These are phyloP conservation scores for Phytophthora kernoviae DNA, from an alignment of 352 stramenopile genomes.

Conservation along the genomic window DNA sequence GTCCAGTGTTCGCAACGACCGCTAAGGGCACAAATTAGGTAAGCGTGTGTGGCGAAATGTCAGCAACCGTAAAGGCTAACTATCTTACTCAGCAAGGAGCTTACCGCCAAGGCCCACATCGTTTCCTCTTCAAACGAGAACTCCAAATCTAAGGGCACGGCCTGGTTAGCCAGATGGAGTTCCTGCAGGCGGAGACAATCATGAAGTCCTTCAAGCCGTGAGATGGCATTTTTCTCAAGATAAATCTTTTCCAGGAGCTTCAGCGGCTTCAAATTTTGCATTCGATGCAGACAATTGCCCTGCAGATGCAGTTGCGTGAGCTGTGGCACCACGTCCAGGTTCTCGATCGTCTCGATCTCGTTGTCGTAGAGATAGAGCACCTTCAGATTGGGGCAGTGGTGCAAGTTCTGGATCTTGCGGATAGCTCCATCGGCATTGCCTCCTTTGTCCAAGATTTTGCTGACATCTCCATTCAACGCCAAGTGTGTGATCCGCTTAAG, in stretches of 20 bases:
- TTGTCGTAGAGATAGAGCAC: slow-evolving; percentile 87
- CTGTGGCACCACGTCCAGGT: slow-evolving; percentile 50
- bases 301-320: slow-evolving; percentile 80
- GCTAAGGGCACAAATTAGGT: slow-evolving; percentile 28
- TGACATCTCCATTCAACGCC: slow-evolving; percentile 58
- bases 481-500: slow-evolving; percentile 78
- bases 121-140: slow-evolving; percentile 60
- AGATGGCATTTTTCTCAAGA: slow-evolving; percentile 70
- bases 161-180: slow-evolving; percentile 72
- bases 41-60: not conserved
- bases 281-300: slow-evolving; percentile 61
- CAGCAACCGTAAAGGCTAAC: not conserved
- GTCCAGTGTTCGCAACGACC: slow-evolving; percentile 63
- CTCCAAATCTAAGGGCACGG: slow-evolving; percentile 15
- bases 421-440: slow-evolving; percentile 19
- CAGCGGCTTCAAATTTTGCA: slow-evolving; percentile 54
- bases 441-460: slow-evolving; percentile 25
- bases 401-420: slow-evolving; percentile 59
- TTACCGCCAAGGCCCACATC: slow-evolving; percentile 49
- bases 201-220: slow-evolving; percentile 54
- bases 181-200: slow-evolving; percentile 45
- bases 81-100: not conserved
- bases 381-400: slow-evolving; percentile 67
- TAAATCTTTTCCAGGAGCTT: slow-evolving; percentile 72
- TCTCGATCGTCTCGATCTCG: slow-evolving; percentile 58